Conservation (phyloP, 192 early-diverging fungal genomes). For the Cetraspora pellucida region DNA sequence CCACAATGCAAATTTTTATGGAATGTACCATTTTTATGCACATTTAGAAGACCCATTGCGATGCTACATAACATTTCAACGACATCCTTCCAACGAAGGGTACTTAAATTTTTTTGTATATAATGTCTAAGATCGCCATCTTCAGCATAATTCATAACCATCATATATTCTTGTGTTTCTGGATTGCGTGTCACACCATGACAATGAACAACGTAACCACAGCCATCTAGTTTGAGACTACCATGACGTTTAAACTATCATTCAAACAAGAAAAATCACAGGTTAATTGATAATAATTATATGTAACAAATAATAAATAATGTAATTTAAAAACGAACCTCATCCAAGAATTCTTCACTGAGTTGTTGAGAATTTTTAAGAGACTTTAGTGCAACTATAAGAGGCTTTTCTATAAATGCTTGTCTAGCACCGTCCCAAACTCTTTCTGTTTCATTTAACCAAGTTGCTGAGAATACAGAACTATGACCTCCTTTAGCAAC, state of each 20-base stretch:
- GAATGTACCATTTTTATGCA: constrained; percentile 26
- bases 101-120: constrained; percentile 7
- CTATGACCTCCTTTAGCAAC: constrained; percentile 20
- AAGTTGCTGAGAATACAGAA: constrained; percentile 29
- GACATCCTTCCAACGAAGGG: constrained; percentile 20
- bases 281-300: background rate
- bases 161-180: constrained; percentile 22
- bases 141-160: constrained; percentile 30
- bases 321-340: constrained; percentile 19
- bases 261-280: background rate
- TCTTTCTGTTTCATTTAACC: constrained; percentile 17
- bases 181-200: constrained; percentile 19
- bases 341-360: constrained; percentile 25
- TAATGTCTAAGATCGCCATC: constrained; percentile 22
- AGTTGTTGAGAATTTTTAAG: constrained; percentile 24
- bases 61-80: constrained; percentile 26
- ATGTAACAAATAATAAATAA: background rate
- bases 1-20: constrained; percentile 28
- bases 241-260: constrained; percentile 29
- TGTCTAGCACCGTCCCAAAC: constrained; percentile 20
- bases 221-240: constrained; percentile 31
- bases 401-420: constrained; percentile 20
- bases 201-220: constrained; percentile 29
- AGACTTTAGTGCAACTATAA: constrained; percentile 26
- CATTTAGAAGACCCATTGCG: constrained; percentile 16